Evolutionary conservation across 1,284 basidiomycete species (phyloP).

Genomic region (Coniophora puteana): DNA sequence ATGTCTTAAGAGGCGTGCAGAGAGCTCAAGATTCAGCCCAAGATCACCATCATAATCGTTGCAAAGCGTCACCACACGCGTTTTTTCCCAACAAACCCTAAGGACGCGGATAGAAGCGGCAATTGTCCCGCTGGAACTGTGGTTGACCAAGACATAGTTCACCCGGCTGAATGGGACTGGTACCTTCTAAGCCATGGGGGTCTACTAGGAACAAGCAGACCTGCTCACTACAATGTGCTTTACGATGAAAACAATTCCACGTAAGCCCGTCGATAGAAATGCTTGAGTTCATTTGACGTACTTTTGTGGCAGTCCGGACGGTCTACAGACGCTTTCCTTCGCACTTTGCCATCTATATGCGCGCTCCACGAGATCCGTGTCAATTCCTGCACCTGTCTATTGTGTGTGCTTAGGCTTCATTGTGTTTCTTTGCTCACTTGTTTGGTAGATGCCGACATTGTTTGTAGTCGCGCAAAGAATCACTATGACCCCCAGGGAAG

Average conservation of each 20-base stretch:
- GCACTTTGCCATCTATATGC: constrained; percentile 81
- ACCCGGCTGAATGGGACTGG: constrained; percentile 78
- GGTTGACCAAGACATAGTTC: constrained; percentile 65
- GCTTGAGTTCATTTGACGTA: constrained; percentile 6
- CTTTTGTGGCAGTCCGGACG: constrained; percentile 47
- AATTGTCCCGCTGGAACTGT: constrained; percentile 77
- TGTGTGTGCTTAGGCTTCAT: constrained; percentile 57
- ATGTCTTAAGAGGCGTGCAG: constrained; percentile 54
- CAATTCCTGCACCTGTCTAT: constrained; percentile 80
- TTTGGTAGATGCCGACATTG: constrained; percentile 71
- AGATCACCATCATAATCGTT: constrained; percentile 72
- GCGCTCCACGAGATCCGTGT: constrained; percentile 78
- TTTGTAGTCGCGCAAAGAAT: constrained; percentile 77
- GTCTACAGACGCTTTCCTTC: constrained; percentile 68
- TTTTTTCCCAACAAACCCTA: constrained; percentile 58
- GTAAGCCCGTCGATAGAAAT: constrained; percentile 22
- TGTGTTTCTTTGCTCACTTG: background rate
- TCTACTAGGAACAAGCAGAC: constrained; percentile 59
- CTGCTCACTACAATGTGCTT: constrained; percentile 68
- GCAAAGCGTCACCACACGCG: constrained; percentile 77
- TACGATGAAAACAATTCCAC: constrained; percentile 56
- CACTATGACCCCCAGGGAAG: constrained; percentile 67
- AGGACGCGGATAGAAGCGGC: constrained; percentile 59
- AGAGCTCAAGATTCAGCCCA: constrained; percentile 52
- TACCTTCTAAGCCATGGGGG: constrained; percentile 77